Conservation (phyloP, 1,284 basidiomycete genomes). For the Bjerkandera adusta region DNA sequence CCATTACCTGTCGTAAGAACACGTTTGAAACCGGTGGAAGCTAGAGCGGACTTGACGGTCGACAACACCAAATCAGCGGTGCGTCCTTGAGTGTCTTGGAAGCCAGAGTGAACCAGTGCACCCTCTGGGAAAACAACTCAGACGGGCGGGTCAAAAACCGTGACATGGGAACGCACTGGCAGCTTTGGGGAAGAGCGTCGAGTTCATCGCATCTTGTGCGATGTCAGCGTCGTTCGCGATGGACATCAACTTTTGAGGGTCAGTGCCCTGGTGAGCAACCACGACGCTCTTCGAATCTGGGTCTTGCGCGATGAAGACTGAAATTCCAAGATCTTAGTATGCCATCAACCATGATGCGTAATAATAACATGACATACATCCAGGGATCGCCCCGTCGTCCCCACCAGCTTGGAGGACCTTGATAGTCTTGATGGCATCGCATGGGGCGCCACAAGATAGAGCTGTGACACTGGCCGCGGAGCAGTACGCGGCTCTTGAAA, state of each 20-base stretch:
- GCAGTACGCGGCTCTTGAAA: constrained; percentile 39
- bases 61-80: constrained; percentile 40
- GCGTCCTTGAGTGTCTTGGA: constrained; percentile 43
- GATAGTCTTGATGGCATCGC: constrained; percentile 30
- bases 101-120: constrained; percentile 41
- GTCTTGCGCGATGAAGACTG: constrained; percentile 44
- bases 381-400: constrained; percentile 34
- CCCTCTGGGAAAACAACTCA: constrained; percentile 18
- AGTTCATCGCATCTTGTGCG: constrained; percentile 33
- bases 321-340: not conserved
- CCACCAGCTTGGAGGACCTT: constrained; percentile 37
- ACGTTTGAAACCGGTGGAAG: constrained; percentile 32
- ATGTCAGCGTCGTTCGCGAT: constrained; percentile 42
- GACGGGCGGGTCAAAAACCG: not conserved
- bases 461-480: constrained; percentile 27
- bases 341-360: not conserved
- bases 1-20: constrained; percentile 42
- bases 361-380: constrained; percentile 27
- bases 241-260: constrained; percentile 38
- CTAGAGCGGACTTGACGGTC: constrained; percentile 36
- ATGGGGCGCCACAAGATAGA: constrained; percentile 34
- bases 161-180: constrained; percentile 19
- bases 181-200: constrained; percentile 37
- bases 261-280: constrained; percentile 49
- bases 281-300: constrained; percentile 36